Percentiles rank a stretch among this genome's conserved stretches.
phyloP scores from a whole-genome alignment of 1,139 yeast species.

The Hanseniaspora sp. region DNA sequence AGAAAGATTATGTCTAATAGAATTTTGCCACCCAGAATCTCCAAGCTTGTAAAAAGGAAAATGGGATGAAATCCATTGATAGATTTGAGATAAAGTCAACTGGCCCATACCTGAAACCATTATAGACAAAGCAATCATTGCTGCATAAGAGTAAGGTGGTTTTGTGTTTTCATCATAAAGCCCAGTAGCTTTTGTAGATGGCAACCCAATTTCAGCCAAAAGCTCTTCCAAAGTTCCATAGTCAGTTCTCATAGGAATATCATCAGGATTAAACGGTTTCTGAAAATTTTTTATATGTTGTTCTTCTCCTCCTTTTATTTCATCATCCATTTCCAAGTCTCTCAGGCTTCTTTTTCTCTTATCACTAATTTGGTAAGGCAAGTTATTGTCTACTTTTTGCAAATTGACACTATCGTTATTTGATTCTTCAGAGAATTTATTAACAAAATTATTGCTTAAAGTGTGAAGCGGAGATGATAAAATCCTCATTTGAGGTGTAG shows the following conservation, averaged over 20 bases:
- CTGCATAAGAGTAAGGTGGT: constrained; percentile 92
- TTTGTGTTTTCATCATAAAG: constrained; percentile 34
- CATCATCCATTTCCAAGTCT: background rate
- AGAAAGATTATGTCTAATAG: constrained; percentile 72
- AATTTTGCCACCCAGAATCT: constrained; percentile 91
- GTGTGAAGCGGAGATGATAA: background rate
- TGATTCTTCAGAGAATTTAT: background rate
- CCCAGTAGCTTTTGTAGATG: constrained; percentile 32
- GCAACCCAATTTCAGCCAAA: constrained; percentile 25
- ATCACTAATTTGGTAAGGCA: background rate
- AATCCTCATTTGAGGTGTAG: background rate
- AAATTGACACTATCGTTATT: background rate
- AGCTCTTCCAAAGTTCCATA: constrained; percentile 16
- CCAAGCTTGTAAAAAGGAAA: constrained; percentile 73
- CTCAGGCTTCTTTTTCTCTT: background rate
- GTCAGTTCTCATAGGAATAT: constrained; percentile 10
- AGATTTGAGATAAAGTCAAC: constrained; percentile 81
- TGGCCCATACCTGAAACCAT: constrained; percentile 69
- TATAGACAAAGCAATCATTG: constrained; percentile 87
- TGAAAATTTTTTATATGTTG: background rate
- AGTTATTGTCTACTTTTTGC: background rate
- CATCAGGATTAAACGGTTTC: background rate
- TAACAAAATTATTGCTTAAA: background rate
- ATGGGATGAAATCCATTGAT: constrained; percentile 83
- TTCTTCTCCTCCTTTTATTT: no score